Evolutionary conservation across 192 early-diverging fungal species (phyloP).

Genomic region (Lobosporangium transversale): DNA sequence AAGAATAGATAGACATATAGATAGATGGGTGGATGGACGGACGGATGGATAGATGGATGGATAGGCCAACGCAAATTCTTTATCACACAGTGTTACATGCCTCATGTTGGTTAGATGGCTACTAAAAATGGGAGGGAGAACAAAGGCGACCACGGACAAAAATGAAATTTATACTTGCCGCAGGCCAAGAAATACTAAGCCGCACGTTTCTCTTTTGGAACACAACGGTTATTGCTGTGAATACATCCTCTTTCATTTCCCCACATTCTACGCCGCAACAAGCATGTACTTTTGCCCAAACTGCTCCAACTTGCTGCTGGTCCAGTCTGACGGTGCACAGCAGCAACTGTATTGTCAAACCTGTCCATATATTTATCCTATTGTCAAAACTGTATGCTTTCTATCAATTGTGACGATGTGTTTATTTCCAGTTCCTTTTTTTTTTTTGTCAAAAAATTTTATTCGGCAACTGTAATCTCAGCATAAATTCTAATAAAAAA

Average conservation of each 20-base stretch:
- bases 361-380: constrained; percentile 86
- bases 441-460: too few relatives aligned
- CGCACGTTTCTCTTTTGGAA: too few relatives aligned
- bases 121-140: constrained; percentile 50
- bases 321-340: constrained; percentile 68
- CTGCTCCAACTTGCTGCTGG: constrained; percentile 86
- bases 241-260: background rate
- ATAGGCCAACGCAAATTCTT: background rate
- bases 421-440: too few relatives aligned
- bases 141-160: background rate
- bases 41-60: constrained; percentile 41
- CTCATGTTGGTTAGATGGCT: constrained; percentile 54
- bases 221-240: background rate
- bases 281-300: constrained; percentile 90
- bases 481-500: background rate
- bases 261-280: background rate
- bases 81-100: constrained; percentile 13
- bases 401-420: too few relatives aligned
- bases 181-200: constrained; percentile 12
- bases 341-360: constrained; percentile 83
- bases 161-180: constrained; percentile 12
- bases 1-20: background rate
- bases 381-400: constrained; percentile 66
- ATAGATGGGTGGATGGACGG: background rate
- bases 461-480: too few relatives aligned